Conservation (phyloP, 2,329 filamentous ascomycete species). For the Botryosphaeria dothidea region DNA sequence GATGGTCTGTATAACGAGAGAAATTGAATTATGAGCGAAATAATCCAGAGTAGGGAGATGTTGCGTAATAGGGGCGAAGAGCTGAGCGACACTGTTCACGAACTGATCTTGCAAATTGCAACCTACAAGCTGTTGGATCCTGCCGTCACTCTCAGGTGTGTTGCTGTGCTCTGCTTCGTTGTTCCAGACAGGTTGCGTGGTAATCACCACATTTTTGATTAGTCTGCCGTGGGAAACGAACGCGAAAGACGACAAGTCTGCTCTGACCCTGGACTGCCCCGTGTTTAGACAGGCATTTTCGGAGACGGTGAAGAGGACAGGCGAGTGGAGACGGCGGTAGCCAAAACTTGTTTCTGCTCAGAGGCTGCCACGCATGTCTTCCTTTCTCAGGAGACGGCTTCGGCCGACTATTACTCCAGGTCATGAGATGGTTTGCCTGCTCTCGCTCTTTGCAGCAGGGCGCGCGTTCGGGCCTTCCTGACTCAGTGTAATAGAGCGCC, state of each 20-base stretch:
- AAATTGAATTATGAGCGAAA: not conserved
- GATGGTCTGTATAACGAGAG: not conserved
- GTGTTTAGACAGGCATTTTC: not conserved
- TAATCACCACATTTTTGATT: not conserved
- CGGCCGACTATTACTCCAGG: not conserved
- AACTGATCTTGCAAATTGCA: not conserved
- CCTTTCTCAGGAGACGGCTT: not conserved
- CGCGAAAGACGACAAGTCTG: not conserved
- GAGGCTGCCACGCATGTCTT: not conserved
- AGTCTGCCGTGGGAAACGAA: not conserved
- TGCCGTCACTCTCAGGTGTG: no score
- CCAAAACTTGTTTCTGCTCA: slow-evolving; percentile 3
- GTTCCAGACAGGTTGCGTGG: not conserved
- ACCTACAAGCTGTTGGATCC: not conserved
- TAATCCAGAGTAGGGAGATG: no score
- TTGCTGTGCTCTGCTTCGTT: not conserved
- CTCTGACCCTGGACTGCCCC: not conserved
- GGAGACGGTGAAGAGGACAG: not conserved
- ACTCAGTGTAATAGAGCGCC: not conserved
- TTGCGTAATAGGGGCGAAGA: not conserved
- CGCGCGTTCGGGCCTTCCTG: slow-evolving; percentile 7
- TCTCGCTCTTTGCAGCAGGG: not conserved
- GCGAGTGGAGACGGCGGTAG: not conserved
- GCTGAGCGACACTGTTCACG: not conserved
- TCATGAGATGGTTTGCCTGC: slow-evolving; percentile 1